Evolutionary conservation across 2,329 filamentous ascomycete genomes (phyloP).

Genomic region (Alternaria sp.): DNA sequence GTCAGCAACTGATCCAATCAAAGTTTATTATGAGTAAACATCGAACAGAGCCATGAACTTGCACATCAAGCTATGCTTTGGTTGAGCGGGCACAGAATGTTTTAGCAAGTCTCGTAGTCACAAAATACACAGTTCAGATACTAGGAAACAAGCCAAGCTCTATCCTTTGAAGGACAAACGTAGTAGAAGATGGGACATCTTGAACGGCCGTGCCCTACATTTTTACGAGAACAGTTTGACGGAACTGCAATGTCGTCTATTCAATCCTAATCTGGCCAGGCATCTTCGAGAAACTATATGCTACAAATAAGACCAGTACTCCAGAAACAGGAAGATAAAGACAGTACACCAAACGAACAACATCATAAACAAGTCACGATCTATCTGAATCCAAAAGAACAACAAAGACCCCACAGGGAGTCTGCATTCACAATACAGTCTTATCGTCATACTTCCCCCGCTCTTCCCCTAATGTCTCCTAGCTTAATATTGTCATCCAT

Average conservation of each 20-base stretch:
- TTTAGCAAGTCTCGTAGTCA: neutral
- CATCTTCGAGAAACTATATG: neutral
- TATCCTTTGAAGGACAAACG: neutral
- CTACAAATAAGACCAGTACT: neutral
- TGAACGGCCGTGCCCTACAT: no score
- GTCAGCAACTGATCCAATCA: neutral
- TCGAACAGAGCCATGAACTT: neutral
- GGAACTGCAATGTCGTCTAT: no score
- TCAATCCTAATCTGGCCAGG: neutral
- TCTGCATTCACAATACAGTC: neutral
- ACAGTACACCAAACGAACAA: neutral
- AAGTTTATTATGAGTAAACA: neutral
- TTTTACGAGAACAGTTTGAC: no score
- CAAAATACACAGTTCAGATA: neutral
- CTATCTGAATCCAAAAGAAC: neutral
- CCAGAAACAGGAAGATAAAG: neutral
- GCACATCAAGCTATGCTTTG: neutral
- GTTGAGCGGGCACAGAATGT: neutral
- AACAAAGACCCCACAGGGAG: neutral
- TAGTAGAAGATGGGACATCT: neutral
- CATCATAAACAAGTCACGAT: neutral
- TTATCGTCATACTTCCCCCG: neutral
- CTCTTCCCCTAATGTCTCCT: neutral
- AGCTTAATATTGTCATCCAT: neutral
- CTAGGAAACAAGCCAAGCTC: neutral